Percentiles rank a stretch among this genome's conserved stretches.
Conservation (phyloP, 2,329 filamentous ascomycete species). For the Penicillium palitans region DNA sequence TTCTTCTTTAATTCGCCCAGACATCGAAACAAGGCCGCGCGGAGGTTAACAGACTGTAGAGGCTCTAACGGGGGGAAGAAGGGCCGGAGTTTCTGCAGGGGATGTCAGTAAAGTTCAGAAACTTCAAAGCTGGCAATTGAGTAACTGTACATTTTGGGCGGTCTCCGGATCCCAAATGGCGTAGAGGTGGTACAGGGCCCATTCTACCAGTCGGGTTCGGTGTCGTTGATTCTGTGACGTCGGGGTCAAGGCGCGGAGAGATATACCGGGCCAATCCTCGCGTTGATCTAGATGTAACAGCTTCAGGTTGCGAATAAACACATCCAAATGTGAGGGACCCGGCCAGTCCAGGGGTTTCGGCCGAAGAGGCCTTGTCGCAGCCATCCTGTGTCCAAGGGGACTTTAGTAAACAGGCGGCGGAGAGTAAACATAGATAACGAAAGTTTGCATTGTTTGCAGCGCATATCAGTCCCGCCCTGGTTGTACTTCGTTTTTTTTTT, state of each 20-base stretch:
- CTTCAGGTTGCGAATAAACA: constrained; percentile 81
- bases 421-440: constrained; percentile 29
- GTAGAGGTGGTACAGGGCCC: constrained; percentile 87
- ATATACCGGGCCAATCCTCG: constrained; percentile 78
- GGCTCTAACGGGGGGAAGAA: constrained; percentile 91
- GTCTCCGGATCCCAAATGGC: constrained; percentile 77
- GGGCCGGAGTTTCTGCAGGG: constrained; percentile 76
- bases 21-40: constrained; percentile 75
- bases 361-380: constrained; percentile 32
- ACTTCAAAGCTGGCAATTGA: neutral
- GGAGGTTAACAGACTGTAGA: constrained; percentile 85
- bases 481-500: constrained; percentile 4
- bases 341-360: constrained; percentile 39
- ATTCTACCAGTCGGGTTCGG: constrained; percentile 80
- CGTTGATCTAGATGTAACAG: constrained; percentile 76
- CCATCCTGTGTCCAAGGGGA: constrained; percentile 30
- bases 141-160: constrained; percentile 62
- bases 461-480: constrained; percentile 12
- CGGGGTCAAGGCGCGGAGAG: constrained; percentile 68
- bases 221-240: constrained; percentile 74
- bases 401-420: constrained; percentile 13
- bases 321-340: constrained; percentile 55
- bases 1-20: constrained; percentile 87
- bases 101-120: constrained; percentile 10
- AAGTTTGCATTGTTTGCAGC: constrained; percentile 30